A percentile compares a stretch with the other conserved stretches of the same genome.
These are phyloP conservation scores for Suillus discolor DNA, from an alignment of 768 basidiomycete species.

Conservation along the genomic window DNA sequence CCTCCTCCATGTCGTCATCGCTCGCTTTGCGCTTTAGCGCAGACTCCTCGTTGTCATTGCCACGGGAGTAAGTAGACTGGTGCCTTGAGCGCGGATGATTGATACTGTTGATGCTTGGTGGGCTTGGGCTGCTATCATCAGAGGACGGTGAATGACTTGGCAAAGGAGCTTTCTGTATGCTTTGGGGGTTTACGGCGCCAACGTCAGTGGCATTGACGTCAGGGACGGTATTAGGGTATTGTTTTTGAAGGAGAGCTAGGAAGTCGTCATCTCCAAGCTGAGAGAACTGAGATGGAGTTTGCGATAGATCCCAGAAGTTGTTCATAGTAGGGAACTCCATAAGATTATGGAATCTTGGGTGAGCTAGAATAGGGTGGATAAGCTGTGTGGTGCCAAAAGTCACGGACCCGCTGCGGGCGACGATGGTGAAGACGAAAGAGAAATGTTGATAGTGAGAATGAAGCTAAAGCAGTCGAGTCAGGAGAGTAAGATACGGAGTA, in stretches of 20 bases:
- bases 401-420: neutral
- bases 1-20: conserved; percentile 61
- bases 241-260: conserved; percentile 74
- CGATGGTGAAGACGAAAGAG: neutral
- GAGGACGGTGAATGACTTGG: conserved; percentile 62
- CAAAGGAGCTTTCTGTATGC: conserved; percentile 46
- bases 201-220: conserved; percentile 26
- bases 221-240: conserved; percentile 50
- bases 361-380: neutral
- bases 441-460: neutral
- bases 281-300: conserved; percentile 54
- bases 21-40: conserved; percentile 79
- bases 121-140: conserved; percentile 81
- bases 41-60: conserved; percentile 46
- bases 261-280: conserved; percentile 77
- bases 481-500: conserved; percentile 9
- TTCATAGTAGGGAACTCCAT: conserved; percentile 44
- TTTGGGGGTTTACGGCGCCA: conserved; percentile 62
- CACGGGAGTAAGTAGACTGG: conserved; percentile 20
- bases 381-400: neutral
- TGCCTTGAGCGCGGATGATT: conserved; percentile 22
- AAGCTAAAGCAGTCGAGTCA: conserved; percentile 7
- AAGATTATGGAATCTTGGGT: neutral
- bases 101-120: conserved; percentile 51
- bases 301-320: conserved; percentile 70